phyloP scores from a whole-genome alignment of 495 filamentous ascomycete species.

The Aspergillus conjunctus region DNA sequence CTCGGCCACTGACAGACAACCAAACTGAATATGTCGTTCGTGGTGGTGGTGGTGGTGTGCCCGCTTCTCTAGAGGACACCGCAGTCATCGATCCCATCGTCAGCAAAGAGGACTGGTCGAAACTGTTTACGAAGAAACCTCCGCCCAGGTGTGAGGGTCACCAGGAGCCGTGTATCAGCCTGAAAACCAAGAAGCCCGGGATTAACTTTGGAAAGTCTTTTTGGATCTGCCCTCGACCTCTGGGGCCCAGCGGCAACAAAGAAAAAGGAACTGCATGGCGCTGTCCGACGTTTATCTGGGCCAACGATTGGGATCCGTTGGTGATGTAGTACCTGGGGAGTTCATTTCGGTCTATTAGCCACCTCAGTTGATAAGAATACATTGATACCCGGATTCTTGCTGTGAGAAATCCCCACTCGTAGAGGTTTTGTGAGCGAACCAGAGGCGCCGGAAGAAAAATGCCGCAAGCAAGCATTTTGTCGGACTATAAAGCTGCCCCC shows the following conservation, averaged over 20 bases:
- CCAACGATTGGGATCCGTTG: conserved; percentile 71
- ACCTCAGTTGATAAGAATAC: not conserved
- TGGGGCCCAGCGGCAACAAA: conserved; percentile 81
- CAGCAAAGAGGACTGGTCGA: conserved; percentile 82
- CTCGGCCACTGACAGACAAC: not conserved
- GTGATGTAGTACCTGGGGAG: conserved; percentile 16
- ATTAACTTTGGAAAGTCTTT: conserved; percentile 82
- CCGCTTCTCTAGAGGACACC: conserved; percentile 24
- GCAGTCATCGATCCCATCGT: conserved; percentile 67
- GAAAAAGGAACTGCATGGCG: conserved; percentile 82
- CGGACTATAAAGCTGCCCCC: not conserved
- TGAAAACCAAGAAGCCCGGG: conserved; percentile 84
- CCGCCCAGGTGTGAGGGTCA: conserved; percentile 81
- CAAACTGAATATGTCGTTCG: not conserved
- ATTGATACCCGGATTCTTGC: not conserved
- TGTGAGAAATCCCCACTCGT: no score
- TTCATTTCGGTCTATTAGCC: not conserved
- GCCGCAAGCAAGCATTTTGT: conserved; percentile 5
- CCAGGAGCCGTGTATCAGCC: conserved; percentile 77
- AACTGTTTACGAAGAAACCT: conserved; percentile 74
- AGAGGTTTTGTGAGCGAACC: not conserved
- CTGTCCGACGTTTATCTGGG: conserved; percentile 88
- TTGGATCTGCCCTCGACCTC: conserved; percentile 80
- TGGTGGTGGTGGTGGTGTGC: not conserved
- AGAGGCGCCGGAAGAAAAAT: not conserved